Evolutionary conservation across 805 yeast genomes (phyloP).

Genomic region (Saturnispora diversa): DNA sequence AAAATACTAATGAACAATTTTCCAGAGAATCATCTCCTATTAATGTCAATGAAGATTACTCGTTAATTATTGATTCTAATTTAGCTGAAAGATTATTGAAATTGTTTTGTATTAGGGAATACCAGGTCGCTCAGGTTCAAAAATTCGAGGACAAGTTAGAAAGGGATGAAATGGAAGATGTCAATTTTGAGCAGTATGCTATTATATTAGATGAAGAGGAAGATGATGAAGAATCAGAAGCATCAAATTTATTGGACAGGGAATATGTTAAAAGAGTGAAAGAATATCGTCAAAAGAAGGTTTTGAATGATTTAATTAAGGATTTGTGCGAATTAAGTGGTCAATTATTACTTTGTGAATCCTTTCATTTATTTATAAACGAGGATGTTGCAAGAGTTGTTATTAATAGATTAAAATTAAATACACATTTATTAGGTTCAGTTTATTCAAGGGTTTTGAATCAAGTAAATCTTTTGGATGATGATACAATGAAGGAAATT

Average conservation of each 20-base stretch:
- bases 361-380: conserved; percentile 3
- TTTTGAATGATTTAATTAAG: conserved; percentile 12
- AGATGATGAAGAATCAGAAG: conserved; percentile 13
- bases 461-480: conserved; percentile 7
- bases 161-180: conserved; percentile 44
- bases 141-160: conserved; percentile 33
- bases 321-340: conserved; percentile 20
- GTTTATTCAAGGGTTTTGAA: conserved; percentile 14
- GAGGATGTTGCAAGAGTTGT: conserved; percentile 10
- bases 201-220: neutral
- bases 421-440: conserved; percentile 20
- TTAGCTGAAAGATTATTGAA: conserved; percentile 28
- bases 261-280: neutral
- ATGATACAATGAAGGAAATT: neutral
- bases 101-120: conserved; percentile 44
- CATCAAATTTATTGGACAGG: neutral
- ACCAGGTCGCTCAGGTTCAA: conserved; percentile 33
- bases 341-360: conserved; percentile 19
- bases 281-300: neutral
- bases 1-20: neutral
- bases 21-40: neutral
- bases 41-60: neutral
- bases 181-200: conserved; percentile 20
- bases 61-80: conserved; percentile 1
- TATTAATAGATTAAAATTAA: conserved; percentile 20